These are phyloP conservation scores for Pichia manshurica DNA, from an alignment of 805 yeast species.

Conservation along the genomic window DNA sequence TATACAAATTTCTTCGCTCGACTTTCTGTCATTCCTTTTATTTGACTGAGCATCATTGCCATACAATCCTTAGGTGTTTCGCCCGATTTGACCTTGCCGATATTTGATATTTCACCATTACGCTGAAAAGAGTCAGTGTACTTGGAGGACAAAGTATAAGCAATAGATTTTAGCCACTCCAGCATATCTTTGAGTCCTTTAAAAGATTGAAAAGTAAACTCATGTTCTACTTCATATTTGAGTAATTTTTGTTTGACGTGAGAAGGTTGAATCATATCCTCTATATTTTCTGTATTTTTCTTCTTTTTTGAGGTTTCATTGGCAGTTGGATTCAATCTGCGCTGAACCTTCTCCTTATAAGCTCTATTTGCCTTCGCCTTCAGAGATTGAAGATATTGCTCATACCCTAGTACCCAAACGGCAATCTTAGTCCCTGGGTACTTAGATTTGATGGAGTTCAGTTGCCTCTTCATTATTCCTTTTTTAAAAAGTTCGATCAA, in stretches of 20 bases:
- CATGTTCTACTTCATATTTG: conserved; percentile 41
- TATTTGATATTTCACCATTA: conserved; percentile 47
- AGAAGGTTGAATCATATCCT: conserved; percentile 14
- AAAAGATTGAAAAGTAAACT: conserved; percentile 46
- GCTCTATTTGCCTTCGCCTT: conserved; percentile 40
- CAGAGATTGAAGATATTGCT: conserved; percentile 40
- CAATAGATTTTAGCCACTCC: conserved; percentile 50
- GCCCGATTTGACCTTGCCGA: conserved; percentile 54
- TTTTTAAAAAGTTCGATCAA: conserved; percentile 34
- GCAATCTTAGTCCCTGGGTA: conserved; percentile 31
- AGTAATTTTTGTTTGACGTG: conserved; percentile 39
- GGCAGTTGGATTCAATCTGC: neutral
- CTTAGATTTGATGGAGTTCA: conserved; percentile 21
- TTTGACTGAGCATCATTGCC: conserved; percentile 46
- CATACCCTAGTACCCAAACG: conserved; percentile 44
- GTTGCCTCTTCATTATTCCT: conserved; percentile 23
- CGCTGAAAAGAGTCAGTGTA: conserved; percentile 53
- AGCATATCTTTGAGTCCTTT: conserved; percentile 41
- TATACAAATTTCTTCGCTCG: conserved; percentile 42
- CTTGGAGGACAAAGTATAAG: conserved; percentile 48
- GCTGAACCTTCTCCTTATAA: conserved; percentile 32
- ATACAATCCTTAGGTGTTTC: conserved; percentile 41
- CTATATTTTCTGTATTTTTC: conserved; percentile 10
- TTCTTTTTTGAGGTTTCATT: conserved; percentile 6
- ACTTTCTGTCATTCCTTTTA: conserved; percentile 51